Percentiles rank a stretch among this genome's conserved stretches.
These are phyloP conservation scores for Dysphania ambrosioides DNA, from an alignment of 148 eudicot species.

Conservation along the genomic window DNA sequence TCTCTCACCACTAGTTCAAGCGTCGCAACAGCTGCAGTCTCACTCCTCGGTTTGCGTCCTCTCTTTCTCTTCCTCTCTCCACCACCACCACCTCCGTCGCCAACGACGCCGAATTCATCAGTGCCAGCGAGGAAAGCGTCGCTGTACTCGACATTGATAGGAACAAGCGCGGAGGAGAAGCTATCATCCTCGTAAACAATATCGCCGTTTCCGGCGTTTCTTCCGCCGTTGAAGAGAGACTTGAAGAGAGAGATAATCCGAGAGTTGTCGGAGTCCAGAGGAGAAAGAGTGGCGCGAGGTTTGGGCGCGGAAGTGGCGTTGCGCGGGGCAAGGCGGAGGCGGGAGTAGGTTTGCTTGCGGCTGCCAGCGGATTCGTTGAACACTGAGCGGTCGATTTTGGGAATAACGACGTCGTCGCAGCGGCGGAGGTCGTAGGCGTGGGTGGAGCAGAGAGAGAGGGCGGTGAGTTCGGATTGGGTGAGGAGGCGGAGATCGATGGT, in stretches of 20 bases:
- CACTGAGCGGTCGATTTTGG: conserved; percentile 75
- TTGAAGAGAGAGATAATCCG: conserved; percentile 53
- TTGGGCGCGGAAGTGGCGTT: conserved; percentile 19
- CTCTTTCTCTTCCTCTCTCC: conserved; percentile 43
- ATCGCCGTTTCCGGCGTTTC: too few relatives aligned
- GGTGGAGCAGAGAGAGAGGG: conserved; percentile 64
- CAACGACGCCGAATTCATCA: too few relatives aligned
- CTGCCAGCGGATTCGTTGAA: conserved; percentile 94
- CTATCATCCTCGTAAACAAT: not conserved
- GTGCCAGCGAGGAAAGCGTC: conserved; percentile 11
- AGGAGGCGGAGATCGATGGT: conserved; percentile 72
- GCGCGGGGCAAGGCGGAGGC: conserved; percentile 72
- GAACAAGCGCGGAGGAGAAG: conserved; percentile 30
- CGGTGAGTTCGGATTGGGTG: conserved; percentile 71
- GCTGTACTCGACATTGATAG: conserved; percentile 35
- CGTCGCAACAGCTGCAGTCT: not conserved
- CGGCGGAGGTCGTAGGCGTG: conserved; percentile 46
- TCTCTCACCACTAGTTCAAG: conserved; percentile 23
- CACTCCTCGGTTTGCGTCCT: conserved; percentile 38
- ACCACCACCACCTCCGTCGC: not conserved
- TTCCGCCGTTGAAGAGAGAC: conserved; percentile 31
- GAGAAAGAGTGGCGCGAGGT: conserved; percentile 27
- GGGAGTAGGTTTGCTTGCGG: conserved; percentile 87
- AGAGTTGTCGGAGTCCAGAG: conserved; percentile 48
- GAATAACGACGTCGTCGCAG: conserved; percentile 67